A percentile compares a stretch with the other conserved stretches of the same genome.
phyloP scores from a whole-genome alignment of 2,329 filamentous ascomycete genomes.

The Aspergillus spinulosporus region DNA sequence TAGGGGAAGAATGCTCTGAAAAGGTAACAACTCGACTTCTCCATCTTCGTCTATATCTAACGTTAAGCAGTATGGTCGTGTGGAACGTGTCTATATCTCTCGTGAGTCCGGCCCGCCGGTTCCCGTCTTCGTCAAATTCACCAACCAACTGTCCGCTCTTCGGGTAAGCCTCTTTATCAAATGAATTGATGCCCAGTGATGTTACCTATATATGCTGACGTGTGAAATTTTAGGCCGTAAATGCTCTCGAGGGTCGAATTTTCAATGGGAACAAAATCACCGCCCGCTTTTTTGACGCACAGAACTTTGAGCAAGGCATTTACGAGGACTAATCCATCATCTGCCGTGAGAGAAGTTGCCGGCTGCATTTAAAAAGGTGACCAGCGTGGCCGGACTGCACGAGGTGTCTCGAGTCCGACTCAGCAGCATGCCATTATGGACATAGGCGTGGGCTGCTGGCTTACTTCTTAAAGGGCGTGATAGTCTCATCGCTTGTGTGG shows the following conservation, averaged over 20 bases:
- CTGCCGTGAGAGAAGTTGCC: neutral
- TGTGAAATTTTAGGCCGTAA: conserved; percentile 67
- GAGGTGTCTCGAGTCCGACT: neutral
- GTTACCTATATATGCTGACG: neutral
- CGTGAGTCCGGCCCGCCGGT: conserved; percentile 53
- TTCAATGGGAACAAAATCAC: conserved; percentile 85
- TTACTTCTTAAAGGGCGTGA: neutral
- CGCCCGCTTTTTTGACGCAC: conserved; percentile 78
- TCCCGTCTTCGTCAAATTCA: conserved; percentile 92
- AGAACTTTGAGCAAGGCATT: conserved; percentile 74
- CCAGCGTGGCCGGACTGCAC: neutral
- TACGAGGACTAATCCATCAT: conserved; percentile 40
- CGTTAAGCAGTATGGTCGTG: conserved; percentile 69
- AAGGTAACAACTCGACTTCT: conserved; percentile 54
- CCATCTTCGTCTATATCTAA: conserved; percentile 7
- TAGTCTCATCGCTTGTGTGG: neutral
- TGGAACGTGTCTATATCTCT: conserved; percentile 77
- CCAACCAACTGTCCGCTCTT: conserved; percentile 77
- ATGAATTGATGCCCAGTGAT: neutral
- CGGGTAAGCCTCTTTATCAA: conserved; percentile 59
- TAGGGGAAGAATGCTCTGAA: conserved; percentile 87
- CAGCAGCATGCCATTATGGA: neutral
- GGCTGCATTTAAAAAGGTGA: neutral
- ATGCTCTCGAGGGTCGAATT: conserved; percentile 79
- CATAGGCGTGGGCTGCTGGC: neutral